A percentile compares a stretch with the other conserved stretches of the same genome.
Conservation (phyloP, 1,284 basidiomycete species). For the Hemileccinum hortonii region DNA sequence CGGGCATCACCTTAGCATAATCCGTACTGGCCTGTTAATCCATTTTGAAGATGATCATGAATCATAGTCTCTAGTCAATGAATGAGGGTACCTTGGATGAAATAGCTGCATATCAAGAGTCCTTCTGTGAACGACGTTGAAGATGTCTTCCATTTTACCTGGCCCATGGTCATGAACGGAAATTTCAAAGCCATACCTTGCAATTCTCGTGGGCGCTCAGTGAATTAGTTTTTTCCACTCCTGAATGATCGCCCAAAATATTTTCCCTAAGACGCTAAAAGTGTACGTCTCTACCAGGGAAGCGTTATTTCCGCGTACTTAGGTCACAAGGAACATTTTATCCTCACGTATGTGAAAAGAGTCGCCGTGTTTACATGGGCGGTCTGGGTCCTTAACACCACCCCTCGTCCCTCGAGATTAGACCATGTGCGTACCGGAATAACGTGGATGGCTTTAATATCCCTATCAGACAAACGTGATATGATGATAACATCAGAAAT, state of each 20-base stretch:
- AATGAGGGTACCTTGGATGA: conserved; percentile 13
- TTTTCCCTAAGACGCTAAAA: conserved; percentile 15
- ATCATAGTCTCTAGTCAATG: conserved; percentile 25
- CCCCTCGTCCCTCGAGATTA: conserved; percentile 17
- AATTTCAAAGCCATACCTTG: conserved; percentile 19
- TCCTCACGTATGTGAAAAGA: conserved; percentile 12
- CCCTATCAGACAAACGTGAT: conserved; percentile 17
- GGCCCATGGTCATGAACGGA: conserved; percentile 20
- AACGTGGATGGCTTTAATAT: conserved; percentile 24
- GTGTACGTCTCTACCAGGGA: conserved; percentile 12
- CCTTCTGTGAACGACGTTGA: conserved; percentile 18
- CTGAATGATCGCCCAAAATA: conserved; percentile 22
- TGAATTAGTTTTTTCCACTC: not conserved
- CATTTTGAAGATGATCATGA: conserved; percentile 29
- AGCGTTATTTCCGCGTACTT: not conserved
- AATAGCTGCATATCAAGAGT: conserved; percentile 25
- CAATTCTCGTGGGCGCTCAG: not conserved
- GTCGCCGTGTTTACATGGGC: conserved; percentile 19
- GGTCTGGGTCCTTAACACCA: conserved; percentile 21
- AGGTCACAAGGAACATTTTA: conserved; percentile 3
- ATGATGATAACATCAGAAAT: not conserved
- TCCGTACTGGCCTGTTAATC: conserved; percentile 21
- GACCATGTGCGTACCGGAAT: conserved; percentile 28
- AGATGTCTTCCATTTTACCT: conserved; percentile 20
- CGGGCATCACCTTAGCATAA: conserved; percentile 22